Evolutionary conservation across 805 yeast species (phyloP).

Genomic region (Ogataea glucozyma): DNA sequence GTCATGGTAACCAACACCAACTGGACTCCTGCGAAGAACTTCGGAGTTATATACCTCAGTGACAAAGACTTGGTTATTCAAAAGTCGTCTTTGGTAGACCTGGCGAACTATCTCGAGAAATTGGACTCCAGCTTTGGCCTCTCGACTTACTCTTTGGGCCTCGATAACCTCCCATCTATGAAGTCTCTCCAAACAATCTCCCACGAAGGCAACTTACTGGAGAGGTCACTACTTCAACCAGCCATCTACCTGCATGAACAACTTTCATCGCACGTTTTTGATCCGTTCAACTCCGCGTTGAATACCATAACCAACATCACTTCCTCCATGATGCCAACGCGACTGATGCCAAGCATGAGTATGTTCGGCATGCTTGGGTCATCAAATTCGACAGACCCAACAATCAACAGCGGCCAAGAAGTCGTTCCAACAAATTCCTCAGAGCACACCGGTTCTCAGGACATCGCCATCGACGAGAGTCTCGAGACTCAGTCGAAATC

Average conservation of each 20-base stretch:
- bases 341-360: conserved; percentile 12
- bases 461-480: conserved; percentile 11
- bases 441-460: no score
- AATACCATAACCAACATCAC: conserved; percentile 29
- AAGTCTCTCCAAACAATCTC: conserved; percentile 21
- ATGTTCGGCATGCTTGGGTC: no score
- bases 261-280: conserved; percentile 29
- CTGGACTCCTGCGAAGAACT: conserved; percentile 34
- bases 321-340: conserved; percentile 17
- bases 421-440: no score
- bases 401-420: no score
- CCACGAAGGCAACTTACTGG: conserved; percentile 27
- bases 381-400: conserved; percentile 8
- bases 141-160: conserved; percentile 28
- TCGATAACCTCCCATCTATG: conserved; percentile 30
- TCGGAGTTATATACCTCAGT: conserved; percentile 32
- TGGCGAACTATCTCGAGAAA: conserved; percentile 29
- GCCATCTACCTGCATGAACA: conserved; percentile 32
- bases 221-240: conserved; percentile 33
- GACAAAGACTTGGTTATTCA: conserved; percentile 21
- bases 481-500: conserved; percentile 14
- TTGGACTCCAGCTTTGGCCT: conserved; percentile 30
- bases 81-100: conserved; percentile 21
- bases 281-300: conserved; percentile 31
- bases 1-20: conserved; percentile 30